phyloP scores from a whole-genome alignment of 495 filamentous ascomycete genomes.

The Podospora anserina region DNA sequence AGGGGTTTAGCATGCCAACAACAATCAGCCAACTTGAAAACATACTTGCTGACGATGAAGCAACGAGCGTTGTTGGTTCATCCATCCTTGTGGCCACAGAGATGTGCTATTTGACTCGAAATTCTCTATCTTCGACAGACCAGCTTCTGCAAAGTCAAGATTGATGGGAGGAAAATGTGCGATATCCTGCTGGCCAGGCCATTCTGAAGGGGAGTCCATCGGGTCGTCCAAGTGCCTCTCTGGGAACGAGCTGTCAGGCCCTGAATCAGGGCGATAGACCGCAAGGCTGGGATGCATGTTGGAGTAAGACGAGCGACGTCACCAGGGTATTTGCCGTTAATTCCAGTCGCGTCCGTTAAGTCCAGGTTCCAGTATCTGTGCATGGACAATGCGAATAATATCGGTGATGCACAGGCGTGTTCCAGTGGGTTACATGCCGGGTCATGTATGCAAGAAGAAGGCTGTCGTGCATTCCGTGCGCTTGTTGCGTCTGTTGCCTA shows the following conservation, averaged over 20 bases:
- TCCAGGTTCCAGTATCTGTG: not conserved
- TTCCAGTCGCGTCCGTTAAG: not conserved
- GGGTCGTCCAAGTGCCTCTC: constrained; percentile 23
- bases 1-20: not conserved
- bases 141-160: constrained; percentile 8
- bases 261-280: constrained; percentile 14
- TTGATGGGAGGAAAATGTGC: constrained; percentile 4
- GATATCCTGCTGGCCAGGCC: constrained; percentile 20
- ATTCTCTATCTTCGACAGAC: constrained; percentile 1
- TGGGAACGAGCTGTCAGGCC: constrained; percentile 27
- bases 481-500: not conserved
- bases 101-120: constrained; percentile 4
- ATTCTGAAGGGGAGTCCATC: constrained; percentile 1
- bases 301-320: constrained; percentile 12
- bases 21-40: not conserved
- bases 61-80: constrained; percentile 3
- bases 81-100: constrained; percentile 9
- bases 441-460: constrained; percentile 18
- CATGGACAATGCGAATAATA: not conserved
- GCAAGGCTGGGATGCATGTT: constrained; percentile 23
- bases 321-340: constrained; percentile 1
- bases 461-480: constrained; percentile 13
- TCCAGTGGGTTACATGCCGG: constrained; percentile 2
- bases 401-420: constrained; percentile 2
- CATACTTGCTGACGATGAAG: constrained; percentile 12